A percentile compares a stretch with the other conserved stretches of the same genome.
These are phyloP conservation scores for Coemansia sp. DNA, from an alignment of 192 early-diverging fungal genomes.

Conservation along the genomic window DNA sequence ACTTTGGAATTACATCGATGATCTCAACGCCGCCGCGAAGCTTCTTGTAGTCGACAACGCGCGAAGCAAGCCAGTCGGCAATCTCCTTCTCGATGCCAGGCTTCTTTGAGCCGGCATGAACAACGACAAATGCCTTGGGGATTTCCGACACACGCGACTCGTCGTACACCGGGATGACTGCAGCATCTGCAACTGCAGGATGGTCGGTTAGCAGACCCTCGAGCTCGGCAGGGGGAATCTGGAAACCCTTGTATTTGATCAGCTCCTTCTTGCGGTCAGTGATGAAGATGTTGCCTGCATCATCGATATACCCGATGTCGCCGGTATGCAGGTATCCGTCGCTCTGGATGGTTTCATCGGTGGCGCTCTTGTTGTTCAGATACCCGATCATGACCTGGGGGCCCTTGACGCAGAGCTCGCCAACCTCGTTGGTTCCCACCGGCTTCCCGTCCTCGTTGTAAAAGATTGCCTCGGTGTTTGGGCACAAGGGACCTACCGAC, in stretches of 20 bases:
- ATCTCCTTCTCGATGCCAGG: conserved; percentile 45
- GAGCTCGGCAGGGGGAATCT: conserved; percentile 87
- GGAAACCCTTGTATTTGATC: conserved; percentile 90
- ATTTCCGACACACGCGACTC: conserved; percentile 66
- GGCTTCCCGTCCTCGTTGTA: conserved; percentile 71
- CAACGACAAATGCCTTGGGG: conserved; percentile 79
- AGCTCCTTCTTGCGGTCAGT: conserved; percentile 86
- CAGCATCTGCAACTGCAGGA: conserved; percentile 65
- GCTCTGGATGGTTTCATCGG: conserved; percentile 63
- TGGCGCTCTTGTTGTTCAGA: conserved; percentile 77
- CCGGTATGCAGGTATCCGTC: conserved; percentile 85
- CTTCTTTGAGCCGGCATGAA: conserved; percentile 43
- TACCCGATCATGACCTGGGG: conserved; percentile 91
- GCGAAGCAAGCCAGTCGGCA: conserved; percentile 57
- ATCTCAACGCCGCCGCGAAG: conserved; percentile 77
- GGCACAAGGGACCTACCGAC: conserved; percentile 69
- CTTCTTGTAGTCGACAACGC: conserved; percentile 74
- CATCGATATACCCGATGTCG: conserved; percentile 76
- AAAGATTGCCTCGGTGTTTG: conserved; percentile 72
- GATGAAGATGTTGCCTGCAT: conserved; percentile 61
- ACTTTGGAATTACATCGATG: conserved; percentile 74
- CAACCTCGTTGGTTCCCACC: conserved; percentile 61
- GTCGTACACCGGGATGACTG: conserved; percentile 67
- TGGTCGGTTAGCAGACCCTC: conserved; percentile 75
- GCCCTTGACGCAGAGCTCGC: conserved; percentile 84